Conservation (phyloP, 768 basidiomycete genomes). For the Kwoniella newhampshirensis region DNA sequence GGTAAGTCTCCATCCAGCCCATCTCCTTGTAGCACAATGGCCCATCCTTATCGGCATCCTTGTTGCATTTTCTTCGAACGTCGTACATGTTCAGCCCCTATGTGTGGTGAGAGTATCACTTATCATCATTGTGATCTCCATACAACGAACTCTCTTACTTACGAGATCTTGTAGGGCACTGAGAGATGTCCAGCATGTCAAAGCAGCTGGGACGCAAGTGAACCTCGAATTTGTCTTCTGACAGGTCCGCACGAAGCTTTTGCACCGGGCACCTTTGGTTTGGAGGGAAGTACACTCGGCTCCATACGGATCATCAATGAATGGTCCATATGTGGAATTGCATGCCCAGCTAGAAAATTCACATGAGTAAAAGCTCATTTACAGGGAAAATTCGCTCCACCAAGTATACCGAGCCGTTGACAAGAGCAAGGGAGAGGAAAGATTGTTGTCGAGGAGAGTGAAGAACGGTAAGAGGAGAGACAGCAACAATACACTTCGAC, state of each 20-base stretch:
- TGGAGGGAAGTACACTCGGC: conserved; percentile 66
- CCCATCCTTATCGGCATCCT: conserved; percentile 61
- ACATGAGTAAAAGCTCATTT: not conserved
- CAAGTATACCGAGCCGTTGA: not conserved
- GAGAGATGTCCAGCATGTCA: conserved; percentile 66
- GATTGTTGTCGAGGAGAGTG: not conserved
- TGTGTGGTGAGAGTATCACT: conserved; percentile 57
- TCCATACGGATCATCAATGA: conserved; percentile 64
- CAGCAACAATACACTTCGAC: conserved; percentile 5
- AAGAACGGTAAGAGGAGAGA: conserved; percentile 1
- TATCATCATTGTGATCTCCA: not conserved
- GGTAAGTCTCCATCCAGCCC: conserved; percentile 81
- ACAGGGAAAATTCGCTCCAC: not conserved
- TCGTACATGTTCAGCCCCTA: conserved; percentile 86
- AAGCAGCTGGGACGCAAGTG: conserved; percentile 64
- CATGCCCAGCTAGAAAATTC: conserved; percentile 38
- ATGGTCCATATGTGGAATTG: conserved; percentile 55
- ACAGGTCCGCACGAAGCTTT: conserved; percentile 69
- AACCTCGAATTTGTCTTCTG: conserved; percentile 52
- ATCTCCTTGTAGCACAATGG: conserved; percentile 61
- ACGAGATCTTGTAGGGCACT: conserved; percentile 46
- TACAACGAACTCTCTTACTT: conserved; percentile 9
- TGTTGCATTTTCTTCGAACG: conserved; percentile 63
- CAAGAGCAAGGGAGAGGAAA: not conserved
- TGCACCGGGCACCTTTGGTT: conserved; percentile 70